Evolutionary conservation across 2,329 filamentous ascomycete species (phyloP), one percentile per base, ranked within the genome.

Genomic region (Elsinoe ampelina): DNA sequence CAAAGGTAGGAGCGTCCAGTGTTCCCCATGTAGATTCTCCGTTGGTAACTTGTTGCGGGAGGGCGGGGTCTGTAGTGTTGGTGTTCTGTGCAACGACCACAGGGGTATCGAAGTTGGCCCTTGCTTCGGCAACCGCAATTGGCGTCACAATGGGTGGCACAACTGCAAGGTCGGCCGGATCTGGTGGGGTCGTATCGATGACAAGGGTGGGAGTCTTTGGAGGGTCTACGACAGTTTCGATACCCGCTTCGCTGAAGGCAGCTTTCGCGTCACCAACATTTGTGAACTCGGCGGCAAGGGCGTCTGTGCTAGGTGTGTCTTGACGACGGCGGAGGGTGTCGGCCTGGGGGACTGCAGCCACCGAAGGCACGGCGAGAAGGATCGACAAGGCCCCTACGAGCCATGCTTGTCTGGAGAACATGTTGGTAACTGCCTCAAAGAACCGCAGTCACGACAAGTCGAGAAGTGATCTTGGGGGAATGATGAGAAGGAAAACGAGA

Each of bases 21-120:
- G 56, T 61, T 30, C 63, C 63, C 26, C 63, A 58, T 7, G 20
- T 10, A 13, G 59, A 60, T 22, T 58, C 41, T 15, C 57, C 59
- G 22, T 60, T 56, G 52, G 58, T 58, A n/a, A 42, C n/a, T n/a
- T 22, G 5, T 32, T 45, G 47, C 20, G 38, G 39, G 5, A 60
- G 43, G 36, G 55, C 56, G 8, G 54, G 47, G 3, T 55, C 30
- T 1, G 50, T n/a, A 12, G 43, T 32, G 17, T 60, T 45, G 26
- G 56, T 47, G 12, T 45, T 42, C 12, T 56, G 34, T 4, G 42
- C 13, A 5, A 60, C 8, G 17, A 57, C 50, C 8, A 52, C 58
- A 10, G 58, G 58, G n/a, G 32, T 19, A 7, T 35, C n/a, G 17
- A 38, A 52, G 15, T 22, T 26, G 7, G 34, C 32, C 17, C 32